Percentiles rank a stretch among this genome's conserved stretches.
phyloP scores from a whole-genome alignment of 2,329 filamentous ascomycete genomes.

The Periconia digitata region DNA sequence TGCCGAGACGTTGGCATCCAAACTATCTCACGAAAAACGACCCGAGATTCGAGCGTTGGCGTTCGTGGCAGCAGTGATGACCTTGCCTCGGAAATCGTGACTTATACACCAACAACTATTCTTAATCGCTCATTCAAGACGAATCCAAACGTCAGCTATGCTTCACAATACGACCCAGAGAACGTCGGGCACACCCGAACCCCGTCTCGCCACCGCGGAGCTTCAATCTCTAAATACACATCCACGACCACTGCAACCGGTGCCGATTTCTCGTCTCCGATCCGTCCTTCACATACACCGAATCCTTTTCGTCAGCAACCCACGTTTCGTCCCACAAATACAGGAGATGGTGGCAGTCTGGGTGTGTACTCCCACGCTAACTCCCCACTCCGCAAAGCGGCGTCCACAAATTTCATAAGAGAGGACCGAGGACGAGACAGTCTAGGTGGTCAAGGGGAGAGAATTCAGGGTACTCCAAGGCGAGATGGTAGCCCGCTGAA shows the following conservation, averaged over 20 bases:
- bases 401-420: constrained; percentile 56
- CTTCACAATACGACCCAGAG: constrained; percentile 71
- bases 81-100: constrained; percentile 56
- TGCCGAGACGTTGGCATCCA: constrained; percentile 81
- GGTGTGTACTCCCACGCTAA: constrained; percentile 78
- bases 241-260: constrained; percentile 41
- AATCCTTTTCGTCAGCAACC: constrained; percentile 54
- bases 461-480: constrained; percentile 39
- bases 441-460: constrained; percentile 25
- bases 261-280: constrained; percentile 50
- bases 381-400: constrained; percentile 80
- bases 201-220: constrained; percentile 24
- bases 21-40: constrained; percentile 51
- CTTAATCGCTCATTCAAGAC: constrained; percentile 77
- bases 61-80: constrained; percentile 46
- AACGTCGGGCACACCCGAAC: constrained; percentile 37
- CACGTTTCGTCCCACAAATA: constrained; percentile 49
- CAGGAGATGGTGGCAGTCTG: constrained; percentile 72
- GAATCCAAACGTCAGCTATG: constrained; percentile 81
- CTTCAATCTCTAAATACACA: constrained; percentile 35
- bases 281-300: constrained; percentile 47
- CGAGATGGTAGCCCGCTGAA: constrained; percentile 48
- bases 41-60: constrained; percentile 40
- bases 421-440: constrained; percentile 27
- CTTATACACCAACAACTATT: constrained; percentile 62